Percentiles rank a stretch among this genome's conserved stretches.
Evolutionary conservation across 805 yeast species (phyloP).

Genomic region (Candida gorgasii): DNA sequence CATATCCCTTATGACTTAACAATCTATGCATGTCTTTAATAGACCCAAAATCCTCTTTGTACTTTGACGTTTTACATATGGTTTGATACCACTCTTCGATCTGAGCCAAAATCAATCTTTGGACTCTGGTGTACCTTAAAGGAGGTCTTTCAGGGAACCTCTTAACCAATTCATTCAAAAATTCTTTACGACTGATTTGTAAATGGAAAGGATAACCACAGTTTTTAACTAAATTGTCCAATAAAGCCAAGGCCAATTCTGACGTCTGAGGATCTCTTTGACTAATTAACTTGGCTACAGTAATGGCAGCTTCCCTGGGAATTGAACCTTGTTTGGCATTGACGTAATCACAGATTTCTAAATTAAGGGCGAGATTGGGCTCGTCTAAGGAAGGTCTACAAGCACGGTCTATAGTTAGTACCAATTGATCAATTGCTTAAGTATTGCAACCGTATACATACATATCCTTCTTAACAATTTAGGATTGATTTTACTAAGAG

Average conservation of each 20-base stretch:
- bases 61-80: constrained; percentile 82
- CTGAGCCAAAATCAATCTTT: constrained; percentile 80
- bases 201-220: constrained; percentile 97
- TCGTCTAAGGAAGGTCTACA: constrained; percentile 80
- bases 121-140: constrained; percentile 75
- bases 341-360: constrained; percentile 91
- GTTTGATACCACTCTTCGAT: constrained; percentile 98
- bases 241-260: constrained; percentile 75
- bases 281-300: constrained; percentile 79
- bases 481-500: constrained; percentile 47
- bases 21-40: constrained; percentile 95
- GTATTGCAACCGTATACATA: constrained; percentile 24
- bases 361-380: constrained; percentile 84
- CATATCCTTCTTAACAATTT: constrained; percentile 46
- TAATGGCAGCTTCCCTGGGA: constrained; percentile 90
- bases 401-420: constrained; percentile 59
- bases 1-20: constrained; percentile 84
- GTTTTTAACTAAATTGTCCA: constrained; percentile 92
- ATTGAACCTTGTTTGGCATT: constrained; percentile 89
- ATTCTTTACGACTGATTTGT: constrained; percentile 93
- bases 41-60: constrained; percentile 88
- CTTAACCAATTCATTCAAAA: constrained; percentile 88
- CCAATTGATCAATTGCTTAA: too few species aligned
- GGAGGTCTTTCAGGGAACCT: constrained; percentile 96
- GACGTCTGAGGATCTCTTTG: constrained; percentile 82